phyloP scores from a whole-genome alignment of 768 basidiomycete species.

The Leccinum rimulosum region DNA sequence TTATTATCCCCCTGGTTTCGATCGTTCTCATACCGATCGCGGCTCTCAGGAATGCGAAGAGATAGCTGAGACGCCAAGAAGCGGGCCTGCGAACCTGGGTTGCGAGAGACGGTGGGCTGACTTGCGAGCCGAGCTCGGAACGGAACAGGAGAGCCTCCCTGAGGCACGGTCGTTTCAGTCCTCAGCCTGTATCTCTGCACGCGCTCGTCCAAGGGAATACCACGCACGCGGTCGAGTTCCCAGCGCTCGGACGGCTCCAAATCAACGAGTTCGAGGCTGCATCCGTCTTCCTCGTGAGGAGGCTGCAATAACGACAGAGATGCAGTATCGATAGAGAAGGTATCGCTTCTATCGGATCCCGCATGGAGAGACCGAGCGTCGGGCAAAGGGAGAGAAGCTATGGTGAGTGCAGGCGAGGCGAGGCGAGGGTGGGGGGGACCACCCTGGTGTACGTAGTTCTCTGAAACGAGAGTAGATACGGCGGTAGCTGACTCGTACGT shows the following conservation, averaged over 20 bases:
- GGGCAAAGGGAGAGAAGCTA: slow-evolving; percentile 24
- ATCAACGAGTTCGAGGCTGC: slow-evolving; percentile 53
- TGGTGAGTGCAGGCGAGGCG: slow-evolving; percentile 22
- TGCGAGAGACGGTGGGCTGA: slow-evolving; percentile 27
- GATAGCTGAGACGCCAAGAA: slow-evolving; percentile 33
- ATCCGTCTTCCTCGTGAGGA: slow-evolving; percentile 45
- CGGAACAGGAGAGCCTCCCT: slow-evolving; percentile 15
- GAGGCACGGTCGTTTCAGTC: slow-evolving; percentile 28
- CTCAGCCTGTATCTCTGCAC: slow-evolving; percentile 35
- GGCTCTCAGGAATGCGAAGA: slow-evolving; percentile 33
- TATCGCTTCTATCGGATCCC: slow-evolving; percentile 25
- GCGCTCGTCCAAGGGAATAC: slow-evolving; percentile 42
- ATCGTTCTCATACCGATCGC: slow-evolving; percentile 33
- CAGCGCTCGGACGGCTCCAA: slow-evolving; percentile 41
- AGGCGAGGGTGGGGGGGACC: slow-evolving; percentile 26
- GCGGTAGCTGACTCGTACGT: slow-evolving; percentile 61
- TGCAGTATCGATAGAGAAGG: slow-evolving; percentile 18
- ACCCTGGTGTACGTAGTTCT: slow-evolving; percentile 36
- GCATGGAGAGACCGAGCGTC: slow-evolving; percentile 7
- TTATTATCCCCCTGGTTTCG: slow-evolving; percentile 25
- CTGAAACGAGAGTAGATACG: slow-evolving; percentile 40
- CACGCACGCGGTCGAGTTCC: slow-evolving; percentile 44
- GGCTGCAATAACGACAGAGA: slow-evolving; percentile 17
- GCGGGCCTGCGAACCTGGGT: slow-evolving; percentile 30
- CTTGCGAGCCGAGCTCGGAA: slow-evolving; percentile 32